These are phyloP conservation scores for Botryobasidium botryosum DNA, from an alignment of 768 basidiomycete genomes.

Conservation along the genomic window DNA sequence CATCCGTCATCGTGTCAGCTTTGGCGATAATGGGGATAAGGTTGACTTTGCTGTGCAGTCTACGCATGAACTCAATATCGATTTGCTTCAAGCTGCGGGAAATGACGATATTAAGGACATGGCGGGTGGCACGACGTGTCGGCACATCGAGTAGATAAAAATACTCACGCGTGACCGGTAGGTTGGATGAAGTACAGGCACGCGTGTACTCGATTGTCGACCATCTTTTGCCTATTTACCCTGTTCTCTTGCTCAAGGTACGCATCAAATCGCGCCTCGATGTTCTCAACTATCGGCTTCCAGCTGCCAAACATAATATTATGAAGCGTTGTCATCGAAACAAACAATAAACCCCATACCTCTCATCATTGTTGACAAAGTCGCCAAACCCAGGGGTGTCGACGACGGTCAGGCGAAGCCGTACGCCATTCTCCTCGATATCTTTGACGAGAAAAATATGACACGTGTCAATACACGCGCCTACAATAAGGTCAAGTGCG, in stretches of 20 bases:
- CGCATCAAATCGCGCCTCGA: slow-evolving; percentile 92
- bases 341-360: slow-evolving; percentile 41
- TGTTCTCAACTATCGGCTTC: slow-evolving; percentile 97
- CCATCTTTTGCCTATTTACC: slow-evolving; percentile 83
- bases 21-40: slow-evolving; percentile 98
- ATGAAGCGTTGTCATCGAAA: background rate
- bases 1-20: slow-evolving; percentile 93
- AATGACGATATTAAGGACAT: background rate
- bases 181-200: slow-evolving; percentile 99
- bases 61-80: slow-evolving; percentile 97
- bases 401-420: slow-evolving; percentile 93
- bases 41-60: slow-evolving; percentile 94
- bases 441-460: slow-evolving; percentile 47
- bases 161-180: slow-evolving; percentile 85
- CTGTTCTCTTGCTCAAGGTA: slow-evolving; percentile 98
- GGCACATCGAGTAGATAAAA: background rate
- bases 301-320: slow-evolving; percentile 38
- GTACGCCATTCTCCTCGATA: slow-evolving; percentile 96
- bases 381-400: slow-evolving; percentile 99
- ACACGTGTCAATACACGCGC: background rate
- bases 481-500: background rate
- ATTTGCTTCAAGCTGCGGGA: slow-evolving; percentile 74
- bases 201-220: slow-evolving; percentile 95
- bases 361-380: slow-evolving; percentile 98
- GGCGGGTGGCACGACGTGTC: background rate